Evolutionary conservation across 148 eudicot species (phyloP).

Genomic region (Vaccinium darrowii): DNA sequence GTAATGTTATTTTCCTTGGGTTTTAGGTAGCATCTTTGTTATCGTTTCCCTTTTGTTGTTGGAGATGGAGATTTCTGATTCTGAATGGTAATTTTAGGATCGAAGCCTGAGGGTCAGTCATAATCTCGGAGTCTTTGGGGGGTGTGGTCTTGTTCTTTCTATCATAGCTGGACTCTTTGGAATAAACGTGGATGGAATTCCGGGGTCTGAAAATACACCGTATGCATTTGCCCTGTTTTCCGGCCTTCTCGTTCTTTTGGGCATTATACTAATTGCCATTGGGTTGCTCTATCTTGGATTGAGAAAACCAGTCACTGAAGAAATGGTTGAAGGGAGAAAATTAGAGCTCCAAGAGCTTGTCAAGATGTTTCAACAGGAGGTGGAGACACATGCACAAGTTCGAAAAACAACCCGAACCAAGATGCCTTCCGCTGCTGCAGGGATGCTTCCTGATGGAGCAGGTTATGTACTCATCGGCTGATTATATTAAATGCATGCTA

Average conservation of each 20-base stretch:
- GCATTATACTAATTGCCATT: constrained; percentile 50
- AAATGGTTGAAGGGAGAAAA: constrained; percentile 77
- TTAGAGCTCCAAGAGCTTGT: constrained; percentile 82
- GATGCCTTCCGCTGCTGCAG: constrained; percentile 1
- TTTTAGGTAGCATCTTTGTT: background rate
- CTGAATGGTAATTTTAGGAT: constrained; percentile 45
- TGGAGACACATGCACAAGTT: constrained; percentile 94
- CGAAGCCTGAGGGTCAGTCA: constrained; percentile 83
- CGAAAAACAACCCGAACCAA: constrained; percentile 31
- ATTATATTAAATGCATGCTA: background rate
- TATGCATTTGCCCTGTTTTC: constrained; percentile 85
- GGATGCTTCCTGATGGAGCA: background rate
- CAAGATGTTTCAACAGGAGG: constrained; percentile 92
- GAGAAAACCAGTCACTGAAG: constrained; percentile 65
- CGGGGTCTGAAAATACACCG: constrained; percentile 70
- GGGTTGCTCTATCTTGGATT: constrained; percentile 79
- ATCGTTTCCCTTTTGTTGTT: background rate
- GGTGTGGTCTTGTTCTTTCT: constrained; percentile 80
- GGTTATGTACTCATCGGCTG: constrained; percentile 1
- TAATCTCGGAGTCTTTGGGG: constrained; percentile 85
- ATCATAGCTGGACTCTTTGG: constrained; percentile 88
- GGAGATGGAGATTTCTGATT: background rate
- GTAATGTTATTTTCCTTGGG: background rate
- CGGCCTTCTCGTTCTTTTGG: constrained; percentile 55
- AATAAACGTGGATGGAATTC: constrained; percentile 91